These are phyloP conservation scores for Graphiopsis chlorocephala DNA, from an alignment of 2,329 filamentous ascomycete genomes.

Conservation along the genomic window DNA sequence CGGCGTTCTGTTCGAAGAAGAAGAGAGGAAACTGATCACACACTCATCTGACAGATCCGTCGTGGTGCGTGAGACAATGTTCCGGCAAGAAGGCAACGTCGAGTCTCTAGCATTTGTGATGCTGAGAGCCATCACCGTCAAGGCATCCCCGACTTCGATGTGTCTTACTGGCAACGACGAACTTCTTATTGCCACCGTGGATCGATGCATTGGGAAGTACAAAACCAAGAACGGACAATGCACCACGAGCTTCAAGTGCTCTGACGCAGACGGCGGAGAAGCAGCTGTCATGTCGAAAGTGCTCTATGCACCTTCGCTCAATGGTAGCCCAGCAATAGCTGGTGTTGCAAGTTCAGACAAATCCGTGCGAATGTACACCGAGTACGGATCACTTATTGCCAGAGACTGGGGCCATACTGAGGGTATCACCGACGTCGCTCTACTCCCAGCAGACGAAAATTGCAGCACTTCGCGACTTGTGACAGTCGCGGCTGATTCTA, in stretches of 20 bases:
- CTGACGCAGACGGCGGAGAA: constrained; percentile 76
- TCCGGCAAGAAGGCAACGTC: constrained; percentile 58
- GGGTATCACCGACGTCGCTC: constrained; percentile 78
- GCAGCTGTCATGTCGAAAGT: constrained; percentile 80
- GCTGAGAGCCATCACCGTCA: constrained; percentile 73
- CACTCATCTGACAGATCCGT: constrained; percentile 86
- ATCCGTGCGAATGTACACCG: constrained; percentile 86
- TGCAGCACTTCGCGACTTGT: constrained; percentile 45
- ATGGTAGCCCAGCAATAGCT: constrained; percentile 66
- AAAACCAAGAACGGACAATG: constrained; percentile 61
- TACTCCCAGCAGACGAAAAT: constrained; percentile 48
- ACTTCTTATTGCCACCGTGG: constrained; percentile 60
- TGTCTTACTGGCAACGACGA: constrained; percentile 62
- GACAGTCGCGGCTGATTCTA: constrained; percentile 51
- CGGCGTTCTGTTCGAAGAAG: constrained; percentile 67
- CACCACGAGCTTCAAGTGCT: constrained; percentile 73
- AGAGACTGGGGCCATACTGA: constrained; percentile 95
- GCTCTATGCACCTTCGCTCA: constrained; percentile 56
- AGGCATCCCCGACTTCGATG: constrained; percentile 85
- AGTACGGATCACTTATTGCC: constrained; percentile 72
- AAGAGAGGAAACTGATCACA: constrained; percentile 64
- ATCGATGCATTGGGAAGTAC: constrained; percentile 59
- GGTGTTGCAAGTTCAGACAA: constrained; percentile 96
- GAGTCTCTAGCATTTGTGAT: constrained; percentile 74
- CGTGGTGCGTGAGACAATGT: constrained; percentile 75